Evolutionary conservation across 2,329 filamentous ascomycete species (phyloP).

Genomic region (Ophiocordyceps camponoti-rufipedis): DNA sequence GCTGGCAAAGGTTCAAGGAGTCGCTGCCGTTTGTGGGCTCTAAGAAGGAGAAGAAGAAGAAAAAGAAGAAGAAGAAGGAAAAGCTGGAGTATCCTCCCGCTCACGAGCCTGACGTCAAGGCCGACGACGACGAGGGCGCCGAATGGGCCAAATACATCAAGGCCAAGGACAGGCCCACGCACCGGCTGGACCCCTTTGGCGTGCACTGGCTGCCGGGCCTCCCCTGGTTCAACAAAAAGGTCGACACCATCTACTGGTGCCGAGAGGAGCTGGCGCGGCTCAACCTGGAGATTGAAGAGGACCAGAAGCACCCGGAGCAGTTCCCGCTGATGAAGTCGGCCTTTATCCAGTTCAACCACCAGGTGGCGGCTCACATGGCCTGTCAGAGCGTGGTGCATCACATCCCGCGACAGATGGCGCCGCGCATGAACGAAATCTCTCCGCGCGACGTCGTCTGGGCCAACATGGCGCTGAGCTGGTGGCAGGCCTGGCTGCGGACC

Average conservation of each 20-base stretch:
- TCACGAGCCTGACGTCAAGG: constrained; percentile 38
- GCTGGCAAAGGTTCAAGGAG: constrained; percentile 31
- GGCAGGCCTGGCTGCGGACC: constrained; percentile 66
- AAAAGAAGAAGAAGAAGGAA: constrained; percentile 17
- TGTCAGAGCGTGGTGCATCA: constrained; percentile 87
- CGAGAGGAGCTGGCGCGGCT: constrained; percentile 71
- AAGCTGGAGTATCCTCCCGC: constrained; percentile 41
- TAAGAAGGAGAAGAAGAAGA: constrained; percentile 21
- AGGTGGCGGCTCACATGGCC: constrained; percentile 95
- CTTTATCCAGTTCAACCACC: constrained; percentile 96
- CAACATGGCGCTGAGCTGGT: constrained; percentile 93
- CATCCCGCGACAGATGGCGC: constrained; percentile 81
- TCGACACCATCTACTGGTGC: constrained; percentile 87
- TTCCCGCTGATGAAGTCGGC: constrained; percentile 91
- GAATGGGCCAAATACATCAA: constrained; percentile 72
- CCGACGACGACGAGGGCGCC: constrained; percentile 43
- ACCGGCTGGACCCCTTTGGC: constrained; percentile 47
- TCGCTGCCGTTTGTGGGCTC: constrained; percentile 30
- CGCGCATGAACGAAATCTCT: constrained; percentile 80
- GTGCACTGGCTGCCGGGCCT: constrained; percentile 58
- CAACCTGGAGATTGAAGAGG: constrained; percentile 80
- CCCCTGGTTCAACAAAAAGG: constrained; percentile 71
- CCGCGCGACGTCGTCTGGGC: constrained; percentile 91
- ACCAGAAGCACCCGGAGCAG: constrained; percentile 69
- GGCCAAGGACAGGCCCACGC: constrained; percentile 67